Conservation (phyloP, 441 rosid genomes). For the Gossypium trilobum region DNA sequence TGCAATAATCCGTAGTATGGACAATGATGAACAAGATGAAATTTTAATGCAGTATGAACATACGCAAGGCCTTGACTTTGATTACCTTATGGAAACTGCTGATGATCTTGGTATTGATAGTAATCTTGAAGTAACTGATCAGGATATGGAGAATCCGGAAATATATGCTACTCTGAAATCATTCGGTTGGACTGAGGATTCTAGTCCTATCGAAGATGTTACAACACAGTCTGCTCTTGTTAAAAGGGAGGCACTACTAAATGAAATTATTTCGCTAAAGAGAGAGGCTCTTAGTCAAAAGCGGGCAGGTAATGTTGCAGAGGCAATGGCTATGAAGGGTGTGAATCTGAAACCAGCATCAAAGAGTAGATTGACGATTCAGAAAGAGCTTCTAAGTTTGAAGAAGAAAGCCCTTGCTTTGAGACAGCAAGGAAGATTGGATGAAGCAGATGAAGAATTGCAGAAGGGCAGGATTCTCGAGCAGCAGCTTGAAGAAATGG, state of each 20-base stretch:
- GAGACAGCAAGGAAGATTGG: constrained; percentile 65
- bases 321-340: constrained; percentile 47
- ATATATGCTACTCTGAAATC: constrained; percentile 60
- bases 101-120: constrained; percentile 47
- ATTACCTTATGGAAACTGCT: constrained; percentile 36
- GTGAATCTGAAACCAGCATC: constrained; percentile 27
- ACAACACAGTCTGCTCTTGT: constrained; percentile 19
- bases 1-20: constrained; percentile 50
- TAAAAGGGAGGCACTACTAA: constrained; percentile 35
- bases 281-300: constrained; percentile 55
- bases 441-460: constrained; percentile 65
- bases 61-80: constrained; percentile 31
- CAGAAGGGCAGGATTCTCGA: constrained; percentile 61
- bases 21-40: constrained; percentile 48
- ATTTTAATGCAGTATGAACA: constrained; percentile 32
- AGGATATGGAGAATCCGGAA: constrained; percentile 75
- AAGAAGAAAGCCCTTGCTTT: constrained; percentile 70
- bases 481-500: constrained; percentile 62
- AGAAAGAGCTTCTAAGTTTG: constrained; percentile 66
- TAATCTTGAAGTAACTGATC: constrained; percentile 72
- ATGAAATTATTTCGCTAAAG: constrained; percentile 52
- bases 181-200: constrained; percentile 70
- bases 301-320: constrained; percentile 48
- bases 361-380: constrained; percentile 46
- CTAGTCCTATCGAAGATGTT: constrained; percentile 24